Evolutionary conservation across 306 rosid species (phyloP), one percentile per base, ranked within the genome.

Genomic region (Trifolium dubium): DNA sequence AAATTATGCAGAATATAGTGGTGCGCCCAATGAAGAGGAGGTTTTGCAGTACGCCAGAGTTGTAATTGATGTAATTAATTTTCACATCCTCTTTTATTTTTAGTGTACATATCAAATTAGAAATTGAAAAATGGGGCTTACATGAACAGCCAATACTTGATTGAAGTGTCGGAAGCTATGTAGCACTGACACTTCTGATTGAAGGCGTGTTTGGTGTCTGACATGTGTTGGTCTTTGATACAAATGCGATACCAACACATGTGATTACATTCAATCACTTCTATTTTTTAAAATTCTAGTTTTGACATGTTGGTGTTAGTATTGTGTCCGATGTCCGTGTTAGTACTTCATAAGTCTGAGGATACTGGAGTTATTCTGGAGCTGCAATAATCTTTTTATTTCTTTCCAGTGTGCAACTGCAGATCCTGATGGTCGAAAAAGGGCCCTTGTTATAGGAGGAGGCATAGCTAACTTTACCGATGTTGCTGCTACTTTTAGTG

Each of bases 21-120:
- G 98, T 64, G 98, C 98, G 63, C 98, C 98, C 73, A 93, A 93
- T 11, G 98, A 93, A 83, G 98, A 93, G 29, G 97, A 93, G 81
- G 98, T 93, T 71, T 83, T 93, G 81, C 98, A 91, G 78, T 91
- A 93, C 11, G 98, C 97, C 73, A 84, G 98, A 85, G 98, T 93
- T 85, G 97, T 93, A 12, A 86, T 93, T 67, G 98, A 93, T 84
- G 97, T 93, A 88, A 86, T 67, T 64, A 64, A 49, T 74, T 61
- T 58, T 41, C 60, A 66, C 75, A 35, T 55, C 40, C 51, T 5
- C 71, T 61, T 61, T 62, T 46, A 47, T 30, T 39, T 59, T 56
- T 31, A 14, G 13, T 78, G 32, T 56, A 14, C 55, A 2, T 53
- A 70, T 78, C 34, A 14, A 13, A 56, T 32, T 66, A 15, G 30